Conservation (phyloP, 2,329 filamentous ascomycete genomes). For the Microsporum ferrugineum region DNA sequence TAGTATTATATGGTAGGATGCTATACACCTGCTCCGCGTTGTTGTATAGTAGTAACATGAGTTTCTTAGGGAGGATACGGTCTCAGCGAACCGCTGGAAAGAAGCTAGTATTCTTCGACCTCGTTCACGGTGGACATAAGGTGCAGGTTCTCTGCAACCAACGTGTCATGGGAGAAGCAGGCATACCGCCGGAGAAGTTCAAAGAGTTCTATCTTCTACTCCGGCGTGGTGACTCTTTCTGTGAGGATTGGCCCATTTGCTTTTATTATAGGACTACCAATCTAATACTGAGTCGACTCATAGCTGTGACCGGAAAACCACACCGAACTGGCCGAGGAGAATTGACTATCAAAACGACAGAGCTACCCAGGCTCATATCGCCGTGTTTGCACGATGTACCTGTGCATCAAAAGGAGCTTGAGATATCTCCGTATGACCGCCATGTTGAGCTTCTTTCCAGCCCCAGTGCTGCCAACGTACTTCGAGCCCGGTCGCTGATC, state of each 20-base stretch:
- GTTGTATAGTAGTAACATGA: constrained; percentile 26
- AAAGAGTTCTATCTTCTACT: constrained; percentile 54
- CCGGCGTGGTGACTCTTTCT: constrained; percentile 71
- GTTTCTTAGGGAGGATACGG: constrained; percentile 57
- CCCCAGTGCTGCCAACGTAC: constrained; percentile 51
- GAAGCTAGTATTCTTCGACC: constrained; percentile 73
- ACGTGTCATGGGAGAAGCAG: constrained; percentile 31
- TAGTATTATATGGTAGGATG: constrained; percentile 35
- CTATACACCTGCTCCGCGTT: background rate
- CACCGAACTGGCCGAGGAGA: constrained; percentile 61
- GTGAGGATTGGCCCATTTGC: constrained; percentile 41
- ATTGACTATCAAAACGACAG: constrained; percentile 57
- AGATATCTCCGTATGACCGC: constrained; percentile 62
- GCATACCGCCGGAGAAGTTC: constrained; percentile 35
- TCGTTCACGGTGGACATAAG: constrained; percentile 59
- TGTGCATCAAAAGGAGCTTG: constrained; percentile 54
- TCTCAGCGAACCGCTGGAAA: constrained; percentile 60
- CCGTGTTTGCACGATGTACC: constrained; percentile 74
- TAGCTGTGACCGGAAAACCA: constrained; percentile 59
- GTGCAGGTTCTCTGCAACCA: constrained; percentile 69
- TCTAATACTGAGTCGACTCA: constrained; percentile 5
- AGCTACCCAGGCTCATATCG: constrained; percentile 60
- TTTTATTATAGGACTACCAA: constrained; percentile 9
- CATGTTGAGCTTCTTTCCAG: constrained; percentile 82
- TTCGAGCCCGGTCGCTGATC: constrained; percentile 63